Percentiles rank a stretch among this genome's conserved stretches.
phyloP scores from a whole-genome alignment of 257 asterid genomes.

The Solanum virginianum region DNA sequence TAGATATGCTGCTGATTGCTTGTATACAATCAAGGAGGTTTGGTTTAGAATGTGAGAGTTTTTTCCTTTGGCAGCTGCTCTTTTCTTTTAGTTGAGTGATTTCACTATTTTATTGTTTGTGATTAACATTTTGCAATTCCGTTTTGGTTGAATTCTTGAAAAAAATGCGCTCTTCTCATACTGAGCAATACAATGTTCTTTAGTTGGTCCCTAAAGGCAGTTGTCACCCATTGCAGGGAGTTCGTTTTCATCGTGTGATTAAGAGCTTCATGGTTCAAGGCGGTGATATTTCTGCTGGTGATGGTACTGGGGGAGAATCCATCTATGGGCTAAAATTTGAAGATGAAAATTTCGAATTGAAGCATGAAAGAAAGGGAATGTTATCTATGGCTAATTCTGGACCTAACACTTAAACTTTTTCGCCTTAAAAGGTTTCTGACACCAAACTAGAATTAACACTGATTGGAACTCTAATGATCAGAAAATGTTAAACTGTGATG shows the following conservation, averaged over 20 bases:
- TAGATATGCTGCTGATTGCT: background rate
- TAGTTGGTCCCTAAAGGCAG: conserved; percentile 2
- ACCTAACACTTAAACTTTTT: conserved; percentile 45
- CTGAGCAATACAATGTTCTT: background rate
- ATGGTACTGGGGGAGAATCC: conserved; percentile 95
- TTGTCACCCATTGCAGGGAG: conserved; percentile 37
- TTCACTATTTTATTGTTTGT: background rate
- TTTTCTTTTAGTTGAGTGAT: background rate
- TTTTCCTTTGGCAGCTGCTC: background rate
- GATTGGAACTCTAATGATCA: background rate
- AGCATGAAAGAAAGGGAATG: conserved; percentile 93
- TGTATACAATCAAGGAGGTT: background rate
- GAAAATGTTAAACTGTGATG: background rate
- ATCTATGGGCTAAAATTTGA: conserved; percentile 83
- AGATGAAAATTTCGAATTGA: conserved; percentile 74
- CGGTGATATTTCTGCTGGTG: conserved; percentile 85
- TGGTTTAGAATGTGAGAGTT: background rate
- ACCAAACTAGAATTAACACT: background rate
- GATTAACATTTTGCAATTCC: background rate
- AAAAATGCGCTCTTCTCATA: background rate
- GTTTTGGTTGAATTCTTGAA: background rate
- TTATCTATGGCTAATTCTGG: conserved; percentile 92
- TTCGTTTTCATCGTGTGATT: conserved; percentile 76
- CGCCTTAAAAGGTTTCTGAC: background rate
- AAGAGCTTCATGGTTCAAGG: conserved; percentile 95